Evolutionary conservation across 1,284 basidiomycete genomes (phyloP).

Genomic region (Prillingera fragicola): DNA sequence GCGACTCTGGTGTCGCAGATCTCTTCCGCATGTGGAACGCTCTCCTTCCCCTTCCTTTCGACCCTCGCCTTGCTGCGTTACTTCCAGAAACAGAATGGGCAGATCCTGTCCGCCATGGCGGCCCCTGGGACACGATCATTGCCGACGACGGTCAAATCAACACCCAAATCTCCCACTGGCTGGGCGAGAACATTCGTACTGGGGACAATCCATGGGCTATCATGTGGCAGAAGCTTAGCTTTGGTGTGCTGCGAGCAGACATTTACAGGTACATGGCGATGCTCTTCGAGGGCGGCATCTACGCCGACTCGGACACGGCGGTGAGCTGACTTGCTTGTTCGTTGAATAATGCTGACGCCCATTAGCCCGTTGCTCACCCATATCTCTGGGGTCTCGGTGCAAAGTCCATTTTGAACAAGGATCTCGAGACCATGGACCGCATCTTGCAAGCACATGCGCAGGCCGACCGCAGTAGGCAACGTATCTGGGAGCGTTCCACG

Average conservation of each 20-base stretch:
- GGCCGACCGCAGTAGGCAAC: constrained; percentile 8
- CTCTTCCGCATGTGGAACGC: constrained; percentile 29
- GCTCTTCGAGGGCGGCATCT: constrained; percentile 36
- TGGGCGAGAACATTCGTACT: constrained; percentile 16
- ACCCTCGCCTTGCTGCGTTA: not conserved
- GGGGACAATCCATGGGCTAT: constrained; percentile 6
- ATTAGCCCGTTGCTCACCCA: constrained; percentile 36
- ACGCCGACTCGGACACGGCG: constrained; percentile 36
- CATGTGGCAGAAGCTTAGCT: constrained; percentile 28
- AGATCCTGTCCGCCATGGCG: constrained; percentile 11
- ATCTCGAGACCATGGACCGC: constrained; percentile 17
- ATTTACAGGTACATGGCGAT: constrained; percentile 33
- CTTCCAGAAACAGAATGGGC: constrained; percentile 15
- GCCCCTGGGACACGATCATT: constrained; percentile 22
- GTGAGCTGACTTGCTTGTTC: constrained; percentile 14
- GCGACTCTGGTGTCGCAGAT: constrained; percentile 19
- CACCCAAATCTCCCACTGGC: constrained; percentile 24
- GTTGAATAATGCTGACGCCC: not conserved
- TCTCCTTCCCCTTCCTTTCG: constrained; percentile 16
- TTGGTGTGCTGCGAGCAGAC: constrained; percentile 27
- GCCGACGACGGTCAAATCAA: constrained; percentile 26
- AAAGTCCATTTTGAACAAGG: constrained; percentile 17
- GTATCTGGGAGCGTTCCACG: constrained; percentile 15
- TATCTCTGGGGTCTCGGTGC: constrained; percentile 32
- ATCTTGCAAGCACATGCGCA: constrained; percentile 8